phyloP scores from a whole-genome alignment of 768 basidiomycete genomes.

The Polyporus arcularius region DNA sequence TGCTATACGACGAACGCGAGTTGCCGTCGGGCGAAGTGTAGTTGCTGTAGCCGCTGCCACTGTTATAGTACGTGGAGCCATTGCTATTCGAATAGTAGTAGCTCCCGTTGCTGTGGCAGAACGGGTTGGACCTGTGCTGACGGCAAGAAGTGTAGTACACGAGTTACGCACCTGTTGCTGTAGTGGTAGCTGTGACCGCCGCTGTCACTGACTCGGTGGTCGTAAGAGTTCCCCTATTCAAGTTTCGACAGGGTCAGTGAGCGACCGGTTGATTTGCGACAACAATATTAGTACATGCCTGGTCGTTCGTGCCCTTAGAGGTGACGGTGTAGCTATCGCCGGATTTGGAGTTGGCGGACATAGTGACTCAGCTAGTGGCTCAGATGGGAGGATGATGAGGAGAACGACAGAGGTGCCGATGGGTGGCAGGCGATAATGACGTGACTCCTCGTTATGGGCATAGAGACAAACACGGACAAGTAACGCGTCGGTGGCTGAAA shows the following conservation, averaged over 20 bases:
- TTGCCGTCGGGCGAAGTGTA: slow-evolving; percentile 51
- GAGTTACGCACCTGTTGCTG: slow-evolving; percentile 47
- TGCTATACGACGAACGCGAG: not conserved
- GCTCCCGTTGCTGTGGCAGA: slow-evolving; percentile 44
- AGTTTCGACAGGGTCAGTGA: not conserved
- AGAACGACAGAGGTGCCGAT: not conserved
- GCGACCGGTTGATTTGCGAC: not conserved
- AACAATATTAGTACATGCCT: slow-evolving; percentile 33
- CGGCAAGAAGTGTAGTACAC: too few relatives aligned
- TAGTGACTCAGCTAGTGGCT: slow-evolving; percentile 17
- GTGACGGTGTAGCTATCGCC: slow-evolving; percentile 23
- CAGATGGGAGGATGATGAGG: not conserved
- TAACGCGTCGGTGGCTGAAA: slow-evolving; percentile 1
- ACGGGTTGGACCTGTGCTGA: not conserved
- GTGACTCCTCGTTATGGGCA: too few relatives aligned
- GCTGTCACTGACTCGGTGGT: slow-evolving; percentile 48
- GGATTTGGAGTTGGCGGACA: slow-evolving; percentile 18
- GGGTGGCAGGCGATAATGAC: not conserved
- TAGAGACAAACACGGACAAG: not conserved
- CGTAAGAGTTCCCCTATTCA: slow-evolving; percentile 61
- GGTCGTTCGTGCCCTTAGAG: slow-evolving; percentile 46
- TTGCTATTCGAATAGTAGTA: slow-evolving; percentile 68
- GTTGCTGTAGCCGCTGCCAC: slow-evolving; percentile 44
- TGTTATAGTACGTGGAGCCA: slow-evolving; percentile 62
- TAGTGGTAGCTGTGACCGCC: slow-evolving; percentile 58